These are phyloP conservation scores for Apiospora kogelbergensis DNA, from an alignment of 2,329 filamentous ascomycete genomes.

Conservation along the genomic window DNA sequence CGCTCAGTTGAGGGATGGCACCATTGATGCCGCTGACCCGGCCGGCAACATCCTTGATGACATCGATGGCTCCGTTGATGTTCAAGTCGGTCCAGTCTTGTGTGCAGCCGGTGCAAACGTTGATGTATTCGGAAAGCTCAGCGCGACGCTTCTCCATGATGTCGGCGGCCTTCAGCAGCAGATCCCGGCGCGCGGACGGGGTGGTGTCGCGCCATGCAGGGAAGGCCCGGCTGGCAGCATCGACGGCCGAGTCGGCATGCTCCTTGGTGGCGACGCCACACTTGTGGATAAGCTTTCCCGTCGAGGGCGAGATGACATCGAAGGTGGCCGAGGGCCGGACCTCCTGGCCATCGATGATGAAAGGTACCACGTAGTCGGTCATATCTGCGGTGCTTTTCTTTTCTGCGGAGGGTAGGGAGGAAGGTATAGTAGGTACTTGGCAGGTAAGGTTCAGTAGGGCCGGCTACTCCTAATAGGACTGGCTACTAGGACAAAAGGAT, in stretches of 20 bases:
- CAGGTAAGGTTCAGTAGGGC: no score
- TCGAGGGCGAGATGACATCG: constrained; percentile 56
- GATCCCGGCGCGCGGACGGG: constrained; percentile 55
- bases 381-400: constrained; percentile 15
- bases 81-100: constrained; percentile 34
- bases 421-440: no score
- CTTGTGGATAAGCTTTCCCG: constrained; percentile 50
- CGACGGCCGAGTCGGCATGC: constrained; percentile 49
- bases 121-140: constrained; percentile 56
- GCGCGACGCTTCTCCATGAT: constrained; percentile 53
- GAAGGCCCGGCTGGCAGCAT: constrained; percentile 57
- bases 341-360: constrained; percentile 46
- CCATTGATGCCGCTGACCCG: constrained; percentile 33
- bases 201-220: constrained; percentile 62
- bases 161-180: constrained; percentile 62
- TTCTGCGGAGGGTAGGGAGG: no score
- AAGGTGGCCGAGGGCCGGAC: constrained; percentile 48
- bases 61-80: constrained; percentile 29
- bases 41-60: constrained; percentile 39
- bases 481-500: not conserved
- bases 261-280: constrained; percentile 55
- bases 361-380: constrained; percentile 35
- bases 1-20: constrained; percentile 28
- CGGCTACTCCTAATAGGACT: not conserved
- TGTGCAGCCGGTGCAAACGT: constrained; percentile 34